These are phyloP conservation scores for Fusarium nurragi DNA, from an alignment of 2,329 filamentous ascomycete genomes.

Conservation along the genomic window DNA sequence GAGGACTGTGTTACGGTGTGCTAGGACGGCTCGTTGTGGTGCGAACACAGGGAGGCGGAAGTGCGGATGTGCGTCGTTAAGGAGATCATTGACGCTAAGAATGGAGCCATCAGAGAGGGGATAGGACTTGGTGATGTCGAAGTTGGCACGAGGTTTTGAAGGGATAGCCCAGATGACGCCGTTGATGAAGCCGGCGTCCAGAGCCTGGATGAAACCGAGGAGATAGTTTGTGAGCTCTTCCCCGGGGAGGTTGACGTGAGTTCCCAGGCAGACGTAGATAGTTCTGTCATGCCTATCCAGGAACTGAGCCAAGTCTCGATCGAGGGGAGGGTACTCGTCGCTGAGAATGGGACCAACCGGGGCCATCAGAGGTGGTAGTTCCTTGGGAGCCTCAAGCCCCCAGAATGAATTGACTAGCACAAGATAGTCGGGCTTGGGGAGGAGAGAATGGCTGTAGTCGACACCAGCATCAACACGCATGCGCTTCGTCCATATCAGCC, in stretches of 20 bases:
- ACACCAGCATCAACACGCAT: conserved; percentile 51
- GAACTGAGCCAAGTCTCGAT: conserved; percentile 43
- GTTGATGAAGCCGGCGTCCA: conserved; percentile 47
- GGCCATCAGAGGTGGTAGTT: conserved; percentile 53
- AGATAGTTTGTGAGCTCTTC: conserved; percentile 48
- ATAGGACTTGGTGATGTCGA: conserved; percentile 33
- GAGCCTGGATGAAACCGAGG: conserved; percentile 42
- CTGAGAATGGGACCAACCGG: conserved; percentile 54
- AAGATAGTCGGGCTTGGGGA: conserved; percentile 53
- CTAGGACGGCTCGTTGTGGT: conserved; percentile 54
- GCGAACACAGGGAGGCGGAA: conserved; percentile 50
- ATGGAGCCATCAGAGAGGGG: conserved; percentile 14
- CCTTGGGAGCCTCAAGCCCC: conserved; percentile 54
- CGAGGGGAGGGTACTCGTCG: conserved; percentile 48
- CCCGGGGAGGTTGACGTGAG: conserved; percentile 50
- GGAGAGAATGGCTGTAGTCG: conserved; percentile 41
- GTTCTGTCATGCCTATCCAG: conserved; percentile 45
- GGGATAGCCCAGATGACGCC: conserved; percentile 53
- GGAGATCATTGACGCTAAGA: conserved; percentile 31
- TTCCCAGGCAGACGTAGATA: conserved; percentile 55
- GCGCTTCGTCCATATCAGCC: conserved; percentile 43
- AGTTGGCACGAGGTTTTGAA: conserved; percentile 36
- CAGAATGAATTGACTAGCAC: conserved; percentile 57
- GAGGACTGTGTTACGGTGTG: conserved; percentile 46
- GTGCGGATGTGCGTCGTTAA: conserved; percentile 44